Conservation (phyloP, 139 green algal species). For the Spirogloea muscicola region DNA sequence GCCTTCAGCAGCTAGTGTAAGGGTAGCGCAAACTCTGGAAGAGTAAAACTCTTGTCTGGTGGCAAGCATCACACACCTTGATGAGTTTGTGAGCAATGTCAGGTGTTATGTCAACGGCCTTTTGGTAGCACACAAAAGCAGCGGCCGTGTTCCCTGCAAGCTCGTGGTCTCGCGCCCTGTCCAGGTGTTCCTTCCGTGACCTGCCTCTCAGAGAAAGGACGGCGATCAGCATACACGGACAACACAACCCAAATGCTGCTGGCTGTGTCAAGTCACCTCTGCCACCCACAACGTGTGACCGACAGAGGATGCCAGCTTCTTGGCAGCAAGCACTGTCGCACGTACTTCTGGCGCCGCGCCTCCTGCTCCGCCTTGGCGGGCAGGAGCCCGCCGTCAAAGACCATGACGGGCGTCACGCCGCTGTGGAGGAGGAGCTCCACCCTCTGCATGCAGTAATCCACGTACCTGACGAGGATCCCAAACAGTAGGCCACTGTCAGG, state of each 20-base stretch:
- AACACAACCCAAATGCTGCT: no score
- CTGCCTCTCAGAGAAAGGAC: no score
- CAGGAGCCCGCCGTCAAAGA: constrained; percentile 90
- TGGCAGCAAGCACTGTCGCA: no score
- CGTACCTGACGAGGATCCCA: no score
- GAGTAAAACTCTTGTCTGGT: no score
- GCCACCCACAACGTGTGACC: no score
- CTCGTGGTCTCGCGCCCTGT: constrained; percentile 56
- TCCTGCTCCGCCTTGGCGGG: constrained; percentile 88
- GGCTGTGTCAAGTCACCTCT: no score
- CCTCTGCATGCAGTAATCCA: constrained; percentile 80
- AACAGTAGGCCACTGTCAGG: no score
- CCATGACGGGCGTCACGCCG: constrained; percentile 77
- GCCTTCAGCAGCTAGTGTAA: no score
- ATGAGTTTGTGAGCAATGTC: constrained; percentile 66
- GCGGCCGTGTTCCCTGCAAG: constrained; percentile 68
- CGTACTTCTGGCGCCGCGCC: constrained; percentile 59
- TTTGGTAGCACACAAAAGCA: constrained; percentile 76
- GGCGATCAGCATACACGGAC: no score
- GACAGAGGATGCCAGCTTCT: no score
- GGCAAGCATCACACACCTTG: constrained; percentile 44
- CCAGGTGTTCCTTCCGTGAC: constrained; percentile 51
- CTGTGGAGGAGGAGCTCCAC: constrained; percentile 68
- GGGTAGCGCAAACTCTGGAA: no score
- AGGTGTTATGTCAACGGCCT: constrained; percentile 80